Evolutionary conservation across 768 basidiomycete species (phyloP).

Genomic region (Exsudoporus frostii): DNA sequence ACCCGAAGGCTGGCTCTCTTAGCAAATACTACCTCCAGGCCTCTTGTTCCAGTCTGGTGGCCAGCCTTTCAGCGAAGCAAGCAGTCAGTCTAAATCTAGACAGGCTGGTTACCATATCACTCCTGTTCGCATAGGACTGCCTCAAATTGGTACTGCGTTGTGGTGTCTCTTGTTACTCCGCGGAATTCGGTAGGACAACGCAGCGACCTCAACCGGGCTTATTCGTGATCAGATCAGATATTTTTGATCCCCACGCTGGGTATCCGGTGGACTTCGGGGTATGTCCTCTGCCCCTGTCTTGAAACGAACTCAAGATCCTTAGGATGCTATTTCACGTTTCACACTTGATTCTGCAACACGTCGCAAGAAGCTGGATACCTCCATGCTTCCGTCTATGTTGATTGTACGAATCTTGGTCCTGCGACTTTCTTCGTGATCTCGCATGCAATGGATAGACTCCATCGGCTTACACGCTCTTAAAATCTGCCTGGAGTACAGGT

Average conservation of each 20-base stretch:
- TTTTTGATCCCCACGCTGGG: constrained; percentile 57
- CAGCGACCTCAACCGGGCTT: no score
- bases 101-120: no score
- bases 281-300: background rate
- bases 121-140: constrained; percentile 1
- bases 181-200: no score
- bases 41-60: no score
- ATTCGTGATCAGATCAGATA: constrained; percentile 54
- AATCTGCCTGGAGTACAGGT: constrained; percentile 92
- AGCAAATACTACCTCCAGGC: no score
- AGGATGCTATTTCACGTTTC: constrained; percentile 60
- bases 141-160: background rate
- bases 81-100: no score
- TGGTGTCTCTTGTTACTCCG: constrained; percentile 11
- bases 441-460: constrained; percentile 53
- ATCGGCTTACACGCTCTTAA: constrained; percentile 75
- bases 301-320: background rate
- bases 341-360: constrained; percentile 60
- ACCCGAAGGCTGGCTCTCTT: no score
- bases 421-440: background rate
- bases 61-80: no score
- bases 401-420: background rate
- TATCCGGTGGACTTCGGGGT: constrained; percentile 61
- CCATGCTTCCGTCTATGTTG: no score
- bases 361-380: no score